Percentiles rank a stretch among this genome's conserved stretches.
These are phyloP conservation scores for Pyrenochaeta sp. DNA, from an alignment of 2,329 filamentous ascomycete genomes.

Conservation along the genomic window DNA sequence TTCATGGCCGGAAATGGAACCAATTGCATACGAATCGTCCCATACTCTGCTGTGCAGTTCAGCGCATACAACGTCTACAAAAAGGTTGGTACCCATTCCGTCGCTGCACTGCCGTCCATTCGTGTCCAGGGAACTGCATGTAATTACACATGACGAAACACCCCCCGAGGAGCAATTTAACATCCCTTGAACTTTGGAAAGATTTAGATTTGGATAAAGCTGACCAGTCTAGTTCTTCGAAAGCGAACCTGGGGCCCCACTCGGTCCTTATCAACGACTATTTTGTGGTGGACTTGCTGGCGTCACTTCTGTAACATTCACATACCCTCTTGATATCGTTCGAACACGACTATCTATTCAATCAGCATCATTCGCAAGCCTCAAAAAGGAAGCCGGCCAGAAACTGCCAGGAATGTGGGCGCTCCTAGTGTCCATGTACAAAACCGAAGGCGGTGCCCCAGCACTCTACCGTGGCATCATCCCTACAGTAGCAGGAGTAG, in stretches of 20 bases:
- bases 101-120: not conserved
- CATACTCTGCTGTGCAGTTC: slow-evolving; percentile 97
- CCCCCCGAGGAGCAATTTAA: too few species aligned
- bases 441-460: slow-evolving; percentile 80
- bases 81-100: slow-evolving; percentile 65
- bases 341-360: slow-evolving; percentile 95
- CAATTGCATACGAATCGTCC: slow-evolving; percentile 97
- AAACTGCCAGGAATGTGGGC: slow-evolving; percentile 92
- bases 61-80: slow-evolving; percentile 99
- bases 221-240: slow-evolving; percentile 72
- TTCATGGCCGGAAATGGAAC: slow-evolving; percentile 99
- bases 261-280: slow-evolving; percentile 77
- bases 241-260: slow-evolving; percentile 72
- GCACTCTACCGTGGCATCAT: slow-evolving; percentile 95
- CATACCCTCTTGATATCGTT: slow-evolving; percentile 97
- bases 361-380: slow-evolving; percentile 88
- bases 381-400: slow-evolving; percentile 57
- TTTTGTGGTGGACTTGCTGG: slow-evolving; percentile 91
- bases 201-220: too few species aligned
- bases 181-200: slow-evolving; percentile 2
- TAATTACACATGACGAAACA: too few species aligned
- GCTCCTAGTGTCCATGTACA: slow-evolving; percentile 85
- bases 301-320: slow-evolving; percentile 92
- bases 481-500: slow-evolving; percentile 92
- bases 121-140: too few species aligned